Evolutionary conservation across 2,329 filamentous ascomycete species (phyloP), one percentile per base, ranked within the genome.

Genomic region (Beauveria sp.): DNA sequence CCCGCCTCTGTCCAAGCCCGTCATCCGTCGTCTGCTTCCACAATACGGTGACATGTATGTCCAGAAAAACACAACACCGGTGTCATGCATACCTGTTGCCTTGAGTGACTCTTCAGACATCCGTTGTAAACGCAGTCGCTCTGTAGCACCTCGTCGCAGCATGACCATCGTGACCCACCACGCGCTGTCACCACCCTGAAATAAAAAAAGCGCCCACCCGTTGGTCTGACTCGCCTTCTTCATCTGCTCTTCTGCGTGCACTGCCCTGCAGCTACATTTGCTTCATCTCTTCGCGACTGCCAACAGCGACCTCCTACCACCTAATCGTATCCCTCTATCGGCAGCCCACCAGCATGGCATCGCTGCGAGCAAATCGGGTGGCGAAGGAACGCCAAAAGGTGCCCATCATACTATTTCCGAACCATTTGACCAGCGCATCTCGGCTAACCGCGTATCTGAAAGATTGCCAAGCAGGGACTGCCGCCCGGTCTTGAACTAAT

Each of bases 401-500:
- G 62, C 28, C 54, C 55, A 52, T 50, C 26, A n/a, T 34, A 18
- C 48, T 14, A 26, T 43, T 22, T 53, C 30, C 5, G 2, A 9
- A 34, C 37, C 48, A 6, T n/a, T 6, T 30, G 16, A 28, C 40
- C 24, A 20, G 5, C 12, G 20, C 26, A 4, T 12, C 6, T n/a
- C 3, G 30, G 43, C 61, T 61, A 46, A 59, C 53, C 53, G 24
- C 26, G 47, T 43, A 37, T 18, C 56, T 22, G 26, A 52, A 64
- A 86, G 83, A 83, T 86, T 65, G 75, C 78, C 55, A 80, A 77
- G 64, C 74, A 75, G 57, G 80, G 78, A 63, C 71, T 87, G 44
- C 85, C 86, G 46, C 84, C 85, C 20, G 85, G 86, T 58, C 96
- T 99, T 73, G 80, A 84, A 54, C 84, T 97, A 54, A 86, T 96